These are phyloP conservation scores for Sclerotinia subarctica DNA, from an alignment of 2,329 filamentous ascomycete genomes.

Conservation along the genomic window DNA sequence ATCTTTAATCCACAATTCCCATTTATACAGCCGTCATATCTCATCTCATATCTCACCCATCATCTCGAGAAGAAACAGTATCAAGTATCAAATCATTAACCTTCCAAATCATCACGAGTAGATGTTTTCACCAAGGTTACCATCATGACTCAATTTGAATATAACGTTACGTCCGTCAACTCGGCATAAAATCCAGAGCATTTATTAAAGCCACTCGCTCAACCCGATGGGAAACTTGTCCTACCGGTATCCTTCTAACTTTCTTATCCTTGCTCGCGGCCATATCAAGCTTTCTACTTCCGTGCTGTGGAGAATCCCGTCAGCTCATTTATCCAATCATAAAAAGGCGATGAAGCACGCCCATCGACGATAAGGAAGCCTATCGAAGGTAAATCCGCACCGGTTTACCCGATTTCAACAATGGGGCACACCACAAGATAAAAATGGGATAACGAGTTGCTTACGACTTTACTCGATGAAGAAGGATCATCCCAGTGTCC, in stretches of 20 bases:
- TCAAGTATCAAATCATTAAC: background rate
- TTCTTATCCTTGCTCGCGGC: background rate
- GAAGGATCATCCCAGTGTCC: background rate
- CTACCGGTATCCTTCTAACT: no score
- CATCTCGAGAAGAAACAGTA: background rate
- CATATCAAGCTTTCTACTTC: background rate
- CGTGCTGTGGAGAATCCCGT: background rate
- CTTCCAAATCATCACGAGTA: background rate
- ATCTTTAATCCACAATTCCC: background rate
- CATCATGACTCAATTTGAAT: background rate
- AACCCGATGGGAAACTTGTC: background rate
- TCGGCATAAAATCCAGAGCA: background rate
- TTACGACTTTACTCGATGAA: background rate
- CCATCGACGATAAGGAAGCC: constrained; percentile 1
- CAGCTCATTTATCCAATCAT: background rate
- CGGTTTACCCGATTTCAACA: background rate
- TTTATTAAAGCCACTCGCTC: background rate
- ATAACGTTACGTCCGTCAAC: background rate
- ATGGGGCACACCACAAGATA: background rate
- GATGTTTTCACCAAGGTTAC: background rate
- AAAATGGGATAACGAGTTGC: background rate
- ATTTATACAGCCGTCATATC: background rate
- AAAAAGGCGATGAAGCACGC: constrained; percentile 1
- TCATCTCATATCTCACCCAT: no score
- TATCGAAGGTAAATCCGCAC: background rate